Evolutionary conservation across 2,329 filamentous ascomycete genomes (phyloP), one percentile per base, ranked within the genome.

Genomic region (Fusarium napiforme): DNA sequence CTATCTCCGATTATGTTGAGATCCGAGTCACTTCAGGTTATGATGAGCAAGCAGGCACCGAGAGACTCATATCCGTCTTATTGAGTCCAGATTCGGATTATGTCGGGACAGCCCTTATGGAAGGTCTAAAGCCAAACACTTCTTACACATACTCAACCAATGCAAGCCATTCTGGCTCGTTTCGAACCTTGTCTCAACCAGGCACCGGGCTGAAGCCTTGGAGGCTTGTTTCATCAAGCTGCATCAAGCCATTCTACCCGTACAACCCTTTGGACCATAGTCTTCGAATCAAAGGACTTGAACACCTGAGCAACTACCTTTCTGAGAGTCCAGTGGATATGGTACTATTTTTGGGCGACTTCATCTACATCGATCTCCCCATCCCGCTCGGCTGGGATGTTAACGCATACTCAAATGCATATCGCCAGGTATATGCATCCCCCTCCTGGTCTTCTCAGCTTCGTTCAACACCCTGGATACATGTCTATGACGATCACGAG

Each of bases 401-500:
- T 14, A 4, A 42, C 0, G n/a, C 36, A 23, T 60, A 60, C 14
- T 26, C 57, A 3, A 15, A 9, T 1, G 57, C 57, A 21, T 53
- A 60, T 19, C 46, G 57, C 4, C 57, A 60, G 12, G 34, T 60
- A 2, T 60, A 60, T 40, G 57, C 57, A 2, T 60, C 57, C 5
- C 46, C 46, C 1, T 60, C 57, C 7, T 60, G 57, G 57, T 34
- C 46, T 1, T 2, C 57, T 4, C n/a, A 15, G 1, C 45, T 55
- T 16, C 46, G n/a, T 1, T 3, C 36, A 14, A 21, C 32, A 5
- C 28, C 46, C 3, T 60, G 46, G 57, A 15, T 60, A 19, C 36
- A 60, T 19, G 57, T 60, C 14, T 60, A 60, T 18, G 57, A 60
- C 9, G 57, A 42, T 12, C 57, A 60, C 11, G 57, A 60, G n/a